Percentiles rank a stretch among this genome's conserved stretches.
These are phyloP conservation scores for Hypholoma sublateritium DNA, from an alignment of 768 basidiomycete genomes.

Conservation along the genomic window DNA sequence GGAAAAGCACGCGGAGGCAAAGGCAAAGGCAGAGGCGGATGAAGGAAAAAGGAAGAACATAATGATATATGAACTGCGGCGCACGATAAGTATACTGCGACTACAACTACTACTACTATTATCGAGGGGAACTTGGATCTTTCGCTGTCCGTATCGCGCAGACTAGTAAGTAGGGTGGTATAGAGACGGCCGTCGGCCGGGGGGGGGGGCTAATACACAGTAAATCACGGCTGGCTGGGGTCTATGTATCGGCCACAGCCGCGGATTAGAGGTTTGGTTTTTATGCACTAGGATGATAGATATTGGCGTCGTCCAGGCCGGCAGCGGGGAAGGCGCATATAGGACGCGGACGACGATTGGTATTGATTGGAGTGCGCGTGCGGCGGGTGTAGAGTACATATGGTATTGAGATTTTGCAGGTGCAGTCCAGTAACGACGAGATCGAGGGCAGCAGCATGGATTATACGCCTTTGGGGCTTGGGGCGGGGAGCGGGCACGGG, in stretches of 20 bases:
- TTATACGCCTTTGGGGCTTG: conserved; percentile 16
- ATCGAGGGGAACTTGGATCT: not conserved
- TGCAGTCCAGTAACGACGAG: conserved; percentile 16
- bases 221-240: not conserved
- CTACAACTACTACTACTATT: conserved; percentile 5
- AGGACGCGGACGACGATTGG: not conserved
- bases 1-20: not conserved
- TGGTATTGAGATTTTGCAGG: conserved; percentile 14
- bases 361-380: not conserved
- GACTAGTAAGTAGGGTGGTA: conserved; percentile 12
- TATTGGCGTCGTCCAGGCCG: not conserved
- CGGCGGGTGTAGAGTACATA: conserved; percentile 21
- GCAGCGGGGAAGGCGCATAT: not conserved
- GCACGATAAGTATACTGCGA: not conserved
- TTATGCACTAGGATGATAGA: too few species aligned
- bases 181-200: too few species aligned
- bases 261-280: not conserved
- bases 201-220: not conserved
- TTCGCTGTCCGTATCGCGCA: not conserved
- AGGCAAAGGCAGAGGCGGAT: not conserved
- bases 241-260: too few species aligned
- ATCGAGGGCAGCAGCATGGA: conserved; percentile 12
- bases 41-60: not conserved
- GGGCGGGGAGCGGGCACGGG: conserved; percentile 6
- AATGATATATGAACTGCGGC: conserved; percentile 4